A percentile compares a stretch with the other conserved stretches of the same genome.
Evolutionary conservation across 2,329 filamentous ascomycete genomes (phyloP).

Genomic region (Triangularia setosa): DNA sequence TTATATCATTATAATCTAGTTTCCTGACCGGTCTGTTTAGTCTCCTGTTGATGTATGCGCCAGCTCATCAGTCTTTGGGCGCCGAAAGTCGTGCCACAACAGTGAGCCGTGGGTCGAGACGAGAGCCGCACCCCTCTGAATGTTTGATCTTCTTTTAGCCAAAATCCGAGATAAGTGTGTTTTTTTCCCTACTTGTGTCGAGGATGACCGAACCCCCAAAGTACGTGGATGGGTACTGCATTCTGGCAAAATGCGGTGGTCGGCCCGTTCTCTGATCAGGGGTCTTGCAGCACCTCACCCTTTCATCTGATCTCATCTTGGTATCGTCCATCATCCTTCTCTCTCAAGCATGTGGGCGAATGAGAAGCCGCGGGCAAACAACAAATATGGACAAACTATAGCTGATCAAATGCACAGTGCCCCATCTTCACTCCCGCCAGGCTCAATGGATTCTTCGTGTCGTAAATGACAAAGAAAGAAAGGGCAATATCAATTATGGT

Average conservation of each 20-base stretch:
- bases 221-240: slow-evolving; percentile 23
- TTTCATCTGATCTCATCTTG: not conserved
- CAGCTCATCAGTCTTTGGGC: slow-evolving; percentile 7
- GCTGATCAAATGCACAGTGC: not conserved
- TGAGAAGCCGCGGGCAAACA: not conserved
- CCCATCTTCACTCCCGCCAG: not conserved
- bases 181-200: slow-evolving; percentile 17
- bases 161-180: slow-evolving; percentile 28
- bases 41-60: slow-evolving; percentile 9
- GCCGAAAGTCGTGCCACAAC: slow-evolving; percentile 4
- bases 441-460: not conserved
- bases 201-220: slow-evolving; percentile 12
- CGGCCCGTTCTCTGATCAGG: slow-evolving; percentile 32
- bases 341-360: not conserved
- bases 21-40: not conserved
- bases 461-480: not conserved
- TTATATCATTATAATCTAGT: slow-evolving; percentile 1
- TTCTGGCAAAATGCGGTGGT: slow-evolving; percentile 36
- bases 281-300: slow-evolving; percentile 10
- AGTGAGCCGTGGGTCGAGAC: slow-evolving; percentile 19
- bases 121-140: slow-evolving; percentile 6
- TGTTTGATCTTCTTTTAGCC: slow-evolving; percentile 41
- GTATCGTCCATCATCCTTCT: not conserved
- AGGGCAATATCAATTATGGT: not conserved
- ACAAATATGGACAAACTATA: not conserved